Evolutionary conservation across 352 stramenopile species (phyloP), one percentile per base, ranked within the genome.

Genomic region (Phytophthora pistaciae): DNA sequence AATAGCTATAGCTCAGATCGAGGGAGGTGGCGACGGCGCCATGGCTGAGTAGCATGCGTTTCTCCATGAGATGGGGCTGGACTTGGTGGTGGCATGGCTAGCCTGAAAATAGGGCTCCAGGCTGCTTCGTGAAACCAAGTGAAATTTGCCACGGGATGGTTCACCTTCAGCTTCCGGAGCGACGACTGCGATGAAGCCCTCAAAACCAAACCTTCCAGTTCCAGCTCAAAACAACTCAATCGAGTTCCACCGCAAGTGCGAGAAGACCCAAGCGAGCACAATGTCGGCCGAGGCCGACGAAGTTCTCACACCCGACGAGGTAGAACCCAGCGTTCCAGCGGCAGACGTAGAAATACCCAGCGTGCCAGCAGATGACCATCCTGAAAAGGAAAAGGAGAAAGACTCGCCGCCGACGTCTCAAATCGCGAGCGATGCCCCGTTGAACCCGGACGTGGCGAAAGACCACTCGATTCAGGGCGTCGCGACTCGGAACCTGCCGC

Each of bases 91-190:
- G 18, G 23, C 33, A 11, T 60, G 55, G 50, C 50, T 36, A 14
- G 6, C 38, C 6, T 55, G 59, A 74, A 70, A 74, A 74, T 74
- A 73, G 66, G 67, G 42, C 25, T 48, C 10, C 18, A 7, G 31
- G 11, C 29, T 33, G 36, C 11, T 4, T 42, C 11, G 10, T 5
- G 36, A 42, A 42, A 42, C 36, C 11, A 10, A 20, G 20, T 60
- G 66, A 69, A 73, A 73, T 56, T 57, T 55, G 20, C 36, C 53
- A 73, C 48, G 59, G 55, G 66, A 62, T 56, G 49, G 18, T 53
- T 53, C 46, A 9, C 20, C 21, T 21, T 49, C 40, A 49, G 40
- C 33, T 38, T 38, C 33, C 0, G 33, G 8, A 42, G 42, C 57
- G 55, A 57, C 48, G 48, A 62, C 61, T 62, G 29, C 52, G 40